These are phyloP conservation scores for Triticum dicoccoides DNA, from an alignment of 176 grass and related monocot species.

Conservation along the genomic window DNA sequence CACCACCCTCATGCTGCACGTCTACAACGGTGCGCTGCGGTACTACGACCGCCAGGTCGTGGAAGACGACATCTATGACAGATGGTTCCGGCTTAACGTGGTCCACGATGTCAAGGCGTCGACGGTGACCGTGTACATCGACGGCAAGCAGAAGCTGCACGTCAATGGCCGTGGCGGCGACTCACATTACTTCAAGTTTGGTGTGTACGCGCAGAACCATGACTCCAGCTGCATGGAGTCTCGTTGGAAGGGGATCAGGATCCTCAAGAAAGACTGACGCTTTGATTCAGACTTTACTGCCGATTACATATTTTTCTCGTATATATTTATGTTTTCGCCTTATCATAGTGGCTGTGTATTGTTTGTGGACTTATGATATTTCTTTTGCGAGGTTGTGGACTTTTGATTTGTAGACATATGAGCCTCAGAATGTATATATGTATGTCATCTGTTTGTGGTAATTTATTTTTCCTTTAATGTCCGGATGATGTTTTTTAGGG, in stretches of 20 bases:
- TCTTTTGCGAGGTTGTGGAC: background rate
- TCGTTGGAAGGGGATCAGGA: background rate
- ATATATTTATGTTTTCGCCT: background rate
- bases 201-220: constrained; percentile 1
- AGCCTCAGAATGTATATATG: too few relatives aligned
- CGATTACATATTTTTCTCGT: background rate
- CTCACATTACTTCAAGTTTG: constrained; percentile 15
- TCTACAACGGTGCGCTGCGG: constrained; percentile 22
- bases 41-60: constrained; percentile 21
- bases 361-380: background rate
- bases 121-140: constrained; percentile 22
- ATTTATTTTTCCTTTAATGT: too few relatives aligned
- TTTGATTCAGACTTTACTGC: background rate
- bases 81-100: constrained; percentile 58
- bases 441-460: too few relatives aligned
- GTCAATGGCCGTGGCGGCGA: constrained; percentile 11
- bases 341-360: background rate
- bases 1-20: constrained; percentile 45
- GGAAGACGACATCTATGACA: constrained; percentile 33
- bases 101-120: constrained; percentile 33
- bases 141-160: background rate
- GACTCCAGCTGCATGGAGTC: background rate
- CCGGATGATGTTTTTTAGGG: too few relatives aligned
- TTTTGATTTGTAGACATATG: too few relatives aligned
- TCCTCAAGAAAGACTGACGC: background rate